Evolutionary conservation across 73 alveolate species (phyloP).

Genomic region (Tetrahymena borealis): DNA sequence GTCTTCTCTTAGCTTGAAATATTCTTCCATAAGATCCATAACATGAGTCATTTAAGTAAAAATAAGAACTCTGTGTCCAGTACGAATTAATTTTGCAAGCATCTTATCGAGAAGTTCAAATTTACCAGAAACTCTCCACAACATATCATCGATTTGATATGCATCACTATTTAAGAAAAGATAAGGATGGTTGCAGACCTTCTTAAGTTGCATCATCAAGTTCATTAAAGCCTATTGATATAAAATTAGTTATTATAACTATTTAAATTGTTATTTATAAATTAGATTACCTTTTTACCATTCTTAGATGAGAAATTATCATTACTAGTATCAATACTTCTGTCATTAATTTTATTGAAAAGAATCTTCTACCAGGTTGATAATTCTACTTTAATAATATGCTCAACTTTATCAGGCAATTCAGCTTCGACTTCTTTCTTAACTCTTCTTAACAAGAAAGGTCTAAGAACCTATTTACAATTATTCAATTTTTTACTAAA

Average conservation of each 20-base stretch:
- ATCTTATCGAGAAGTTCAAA: conserved; percentile 95
- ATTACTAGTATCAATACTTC: conserved; percentile 74
- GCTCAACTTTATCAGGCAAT: conserved; percentile 95
- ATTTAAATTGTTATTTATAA: background rate
- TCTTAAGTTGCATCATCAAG: conserved; percentile 96
- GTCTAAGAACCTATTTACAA: conserved; percentile 79
- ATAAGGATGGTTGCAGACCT: conserved; percentile 98
- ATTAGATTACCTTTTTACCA: background rate
- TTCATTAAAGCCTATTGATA: conserved; percentile 71
- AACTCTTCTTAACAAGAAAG: conserved; percentile 97
- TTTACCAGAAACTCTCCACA: conserved; percentile 92
- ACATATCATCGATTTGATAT: conserved; percentile 64
- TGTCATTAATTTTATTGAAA: conserved; percentile 84
- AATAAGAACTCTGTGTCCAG: conserved; percentile 91
- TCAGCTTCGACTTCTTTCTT: conserved; percentile 97
- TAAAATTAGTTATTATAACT: background rate
- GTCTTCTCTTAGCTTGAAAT: conserved; percentile 76
- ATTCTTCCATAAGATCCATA: conserved; percentile 90
- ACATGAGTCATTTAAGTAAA: conserved; percentile 95
- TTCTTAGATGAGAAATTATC: conserved; percentile 3
- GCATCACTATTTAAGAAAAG: conserved; percentile 70
- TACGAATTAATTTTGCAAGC: conserved; percentile 78
- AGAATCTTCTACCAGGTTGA: conserved; percentile 95
- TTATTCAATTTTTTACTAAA: background rate
- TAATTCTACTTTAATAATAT: conserved; percentile 89